Evolutionary conservation across 108 stramenopile genomes (phyloP), one percentile per base, ranked within the genome.

Genomic region (Skeletonema grethae): DNA sequence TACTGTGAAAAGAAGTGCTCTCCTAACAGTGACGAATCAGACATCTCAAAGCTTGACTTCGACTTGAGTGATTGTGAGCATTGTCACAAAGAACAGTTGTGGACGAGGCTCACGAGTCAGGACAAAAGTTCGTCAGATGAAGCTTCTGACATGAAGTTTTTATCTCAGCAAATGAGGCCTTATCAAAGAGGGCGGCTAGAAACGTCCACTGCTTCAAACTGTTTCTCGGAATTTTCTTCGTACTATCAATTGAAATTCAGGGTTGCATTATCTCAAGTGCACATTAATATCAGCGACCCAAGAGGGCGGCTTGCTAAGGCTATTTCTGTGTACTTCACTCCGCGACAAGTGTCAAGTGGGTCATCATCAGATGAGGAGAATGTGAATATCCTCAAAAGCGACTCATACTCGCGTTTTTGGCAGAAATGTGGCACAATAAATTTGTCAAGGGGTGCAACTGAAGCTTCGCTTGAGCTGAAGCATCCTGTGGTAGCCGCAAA

Each of bases 291-390:
- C 22, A 80, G 61, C 5, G 91, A 95, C 65, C 89, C 88, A 35
- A 79, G 90, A 18, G 89, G 89, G 32, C 85, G 94, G 4, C 88
- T 82, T 64, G 91, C 87, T 0, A 95, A 95, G 63, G 84, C 75
- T 1, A 82, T 95, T 25, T 79, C 58, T 43, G 30, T 61, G 16
- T 61, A 61, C 22, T 61, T 35, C 32, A 32, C 38, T 18, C 60
- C 60, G 30, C 24, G 60, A 36, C 60, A 61, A 10, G 28, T 61
- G 18, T 32, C 38, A 24, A 15, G 15, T 24, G 50, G 50, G 50
- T 53, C 50, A 15, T 53, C 50, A 15, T 53, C 50, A 2, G 60
- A 61, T 36, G 60, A 61, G 35, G 46, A 35, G 15, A 75, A 89
- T 41, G 80, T 82, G 4, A 59, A 67, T n/a, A 65, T 84, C 12